Evolutionary conservation across 805 yeast genomes (phyloP).

Genomic region (Zygotorulaspora danielsina): DNA sequence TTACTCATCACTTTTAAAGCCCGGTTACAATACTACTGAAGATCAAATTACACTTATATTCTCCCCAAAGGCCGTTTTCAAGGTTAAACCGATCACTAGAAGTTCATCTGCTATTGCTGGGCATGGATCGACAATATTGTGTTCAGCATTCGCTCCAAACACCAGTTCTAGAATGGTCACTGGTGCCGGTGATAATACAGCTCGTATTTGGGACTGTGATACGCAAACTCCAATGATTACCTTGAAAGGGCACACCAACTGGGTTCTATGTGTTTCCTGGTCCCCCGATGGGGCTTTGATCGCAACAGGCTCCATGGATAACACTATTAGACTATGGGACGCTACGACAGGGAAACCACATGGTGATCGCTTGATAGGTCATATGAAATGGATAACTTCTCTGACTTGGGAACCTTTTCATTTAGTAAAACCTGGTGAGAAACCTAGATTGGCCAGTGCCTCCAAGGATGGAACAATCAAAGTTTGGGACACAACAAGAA

Average conservation of each 20-base stretch:
- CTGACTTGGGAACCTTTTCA: constrained; percentile 94
- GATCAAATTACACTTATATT: constrained; percentile 86
- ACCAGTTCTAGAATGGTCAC: constrained; percentile 82
- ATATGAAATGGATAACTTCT: constrained; percentile 83
- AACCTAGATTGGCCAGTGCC: constrained; percentile 73
- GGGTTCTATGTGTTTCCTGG: constrained; percentile 91
- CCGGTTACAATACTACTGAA: constrained; percentile 84
- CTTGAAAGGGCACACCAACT: constrained; percentile 78
- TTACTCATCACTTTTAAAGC: constrained; percentile 76
- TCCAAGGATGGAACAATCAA: constrained; percentile 89
- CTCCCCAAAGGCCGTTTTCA: constrained; percentile 93
- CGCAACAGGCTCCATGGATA: constrained; percentile 97
- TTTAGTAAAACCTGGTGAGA: constrained; percentile 57
- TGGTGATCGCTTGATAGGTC: constrained; percentile 76
- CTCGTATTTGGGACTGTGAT: constrained; percentile 94
- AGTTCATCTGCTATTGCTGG: constrained; percentile 92
- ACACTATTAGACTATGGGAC: constrained; percentile 85
- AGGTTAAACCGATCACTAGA: constrained; percentile 85
- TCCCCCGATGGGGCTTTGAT: constrained; percentile 86
- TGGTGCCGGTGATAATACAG: constrained; percentile 95
- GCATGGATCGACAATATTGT: constrained; percentile 88
- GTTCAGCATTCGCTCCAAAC: constrained; percentile 91
- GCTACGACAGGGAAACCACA: constrained; percentile 64
- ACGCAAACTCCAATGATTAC: constrained; percentile 88
- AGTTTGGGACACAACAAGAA: constrained; percentile 79